A percentile compares a stretch with the other conserved stretches of the same genome.
Conservation (phyloP, 352 stramenopile genomes). For the Phytophthora pluvialis region DNA sequence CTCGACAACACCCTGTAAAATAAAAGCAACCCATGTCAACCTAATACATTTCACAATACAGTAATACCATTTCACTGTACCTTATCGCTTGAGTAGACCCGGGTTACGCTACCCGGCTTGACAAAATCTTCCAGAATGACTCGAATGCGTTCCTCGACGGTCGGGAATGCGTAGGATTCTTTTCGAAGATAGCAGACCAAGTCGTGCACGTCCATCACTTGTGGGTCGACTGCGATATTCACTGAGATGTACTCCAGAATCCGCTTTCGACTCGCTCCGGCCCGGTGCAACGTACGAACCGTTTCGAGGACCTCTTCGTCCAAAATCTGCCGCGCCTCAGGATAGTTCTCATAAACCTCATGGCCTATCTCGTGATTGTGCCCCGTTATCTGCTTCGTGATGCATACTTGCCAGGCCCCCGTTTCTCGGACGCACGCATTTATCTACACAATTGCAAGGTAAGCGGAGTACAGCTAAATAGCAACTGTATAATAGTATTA, state of each 20-base stretch:
- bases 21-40: too few species aligned
- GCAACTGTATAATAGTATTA: too few species aligned
- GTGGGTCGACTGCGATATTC: neutral
- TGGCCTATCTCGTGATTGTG: conserved; percentile 9
- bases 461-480: too few species aligned
- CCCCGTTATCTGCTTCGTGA: neutral
- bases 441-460: conserved; percentile 9
- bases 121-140: conserved; percentile 15
- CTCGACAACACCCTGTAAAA: too few species aligned
- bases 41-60: too few species aligned
- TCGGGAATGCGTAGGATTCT: conserved; percentile 11
- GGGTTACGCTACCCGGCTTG: neutral
- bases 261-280: conserved; percentile 5
- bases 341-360: conserved; percentile 9
- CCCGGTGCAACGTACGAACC: conserved; percentile 1
- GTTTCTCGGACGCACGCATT: conserved; percentile 1
- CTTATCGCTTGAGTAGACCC: conserved; percentile 9
- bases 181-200: neutral
- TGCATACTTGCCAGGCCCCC: conserved; percentile 6
- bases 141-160: conserved; percentile 9
- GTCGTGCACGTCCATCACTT: conserved; percentile 19
- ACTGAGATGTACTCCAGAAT: conserved; percentile 20
- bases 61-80: neutral
- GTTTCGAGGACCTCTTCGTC: conserved; percentile 1
- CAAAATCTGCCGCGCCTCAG: neutral